These are phyloP conservation scores for Colletotrichum sp. DNA, from an alignment of 2,329 filamentous ascomycete species.

Conservation along the genomic window DNA sequence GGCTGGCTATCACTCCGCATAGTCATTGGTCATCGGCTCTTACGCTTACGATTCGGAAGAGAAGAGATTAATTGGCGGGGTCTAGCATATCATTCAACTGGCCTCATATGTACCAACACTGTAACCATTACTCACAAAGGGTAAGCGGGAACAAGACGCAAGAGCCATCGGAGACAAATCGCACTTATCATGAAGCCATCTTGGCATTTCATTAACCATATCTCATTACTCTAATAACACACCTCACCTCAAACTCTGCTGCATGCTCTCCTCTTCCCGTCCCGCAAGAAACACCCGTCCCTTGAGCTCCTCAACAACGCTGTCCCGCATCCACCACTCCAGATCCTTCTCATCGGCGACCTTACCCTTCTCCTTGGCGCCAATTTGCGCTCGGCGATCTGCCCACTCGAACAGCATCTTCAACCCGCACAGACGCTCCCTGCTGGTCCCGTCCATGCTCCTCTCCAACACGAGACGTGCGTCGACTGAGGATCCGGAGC, in stretches of 20 bases:
- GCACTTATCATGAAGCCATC: background rate
- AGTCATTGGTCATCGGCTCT: accelerated
- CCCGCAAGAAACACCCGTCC: constrained; percentile 57
- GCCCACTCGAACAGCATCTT: constrained; percentile 63
- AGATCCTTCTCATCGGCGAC: constrained; percentile 30
- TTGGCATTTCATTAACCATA: background rate
- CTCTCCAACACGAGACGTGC: constrained; percentile 70
- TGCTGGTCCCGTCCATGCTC: constrained; percentile 44
- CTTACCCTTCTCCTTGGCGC: constrained; percentile 18
- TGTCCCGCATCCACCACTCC: constrained; percentile 61
- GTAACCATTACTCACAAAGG: accelerated
- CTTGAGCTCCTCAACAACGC: constrained; percentile 59
- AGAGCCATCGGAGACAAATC: too few species aligned
- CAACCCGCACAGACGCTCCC: constrained; percentile 51
- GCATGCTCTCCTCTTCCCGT: constrained; percentile 24
- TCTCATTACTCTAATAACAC: background rate
- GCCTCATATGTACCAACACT: background rate
- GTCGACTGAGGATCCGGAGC: constrained; percentile 62
- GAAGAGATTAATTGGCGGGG: accelerated
- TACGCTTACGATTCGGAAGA: accelerated
- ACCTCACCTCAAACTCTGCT: background rate
- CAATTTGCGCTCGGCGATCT: constrained; percentile 45
- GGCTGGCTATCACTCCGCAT: background rate
- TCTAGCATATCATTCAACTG: background rate
- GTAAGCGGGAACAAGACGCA: background rate